Evolutionary conservation across 306 rosid genomes (phyloP), one percentile per base, ranked within the genome.

Genomic region (Chamaecrista fasciculata): DNA sequence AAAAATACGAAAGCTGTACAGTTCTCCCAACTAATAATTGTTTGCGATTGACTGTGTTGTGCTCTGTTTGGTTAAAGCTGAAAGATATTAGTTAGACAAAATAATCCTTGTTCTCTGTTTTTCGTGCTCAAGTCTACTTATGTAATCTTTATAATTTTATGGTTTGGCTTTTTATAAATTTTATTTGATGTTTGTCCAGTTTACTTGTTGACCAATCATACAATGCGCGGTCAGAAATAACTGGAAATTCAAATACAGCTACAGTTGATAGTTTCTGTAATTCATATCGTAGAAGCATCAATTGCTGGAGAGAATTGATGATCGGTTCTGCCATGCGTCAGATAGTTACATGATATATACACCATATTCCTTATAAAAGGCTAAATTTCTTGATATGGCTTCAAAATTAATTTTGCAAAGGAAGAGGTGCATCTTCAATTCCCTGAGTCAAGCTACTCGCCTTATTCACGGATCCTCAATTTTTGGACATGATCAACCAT

Each of bases 341-440:
- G 31, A 0, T 61, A 36, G 49, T 33, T 5, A 46, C 67, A 61
- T 37, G 67, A 61, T 36, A 61, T 37, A 20, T 21, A 28, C 12
- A 11, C 19, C 33, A 21, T 6, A 2, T 14, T 37, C 11, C 19
- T 24, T 4, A 20, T n/a, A 28, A 23, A 53, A 23, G 66, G 58
- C 55, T 60, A 39, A 62, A 72, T 31, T 66, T 72, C 29, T 24
- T 78, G 77, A 11, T 60, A 91, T 87, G 95, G 90, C 97, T 60
- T 84, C 85, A 7, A 76, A 74, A 52, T 85, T 84, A 29, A 71
- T 91, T 78, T 74, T 85, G 59, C 75, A 77, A 48, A 80, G 86
- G 75, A 88, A 69, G 53, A 84, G 81, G 33, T 61, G 4, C 68
- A 48, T 73, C 44, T 72, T 72, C 36, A 72, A 42, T 14, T 39